A percentile compares a stretch with the other conserved stretches of the same genome.
phyloP scores from a whole-genome alignment of 352 stramenopile genomes.

The Lagenidium giganteum region DNA sequence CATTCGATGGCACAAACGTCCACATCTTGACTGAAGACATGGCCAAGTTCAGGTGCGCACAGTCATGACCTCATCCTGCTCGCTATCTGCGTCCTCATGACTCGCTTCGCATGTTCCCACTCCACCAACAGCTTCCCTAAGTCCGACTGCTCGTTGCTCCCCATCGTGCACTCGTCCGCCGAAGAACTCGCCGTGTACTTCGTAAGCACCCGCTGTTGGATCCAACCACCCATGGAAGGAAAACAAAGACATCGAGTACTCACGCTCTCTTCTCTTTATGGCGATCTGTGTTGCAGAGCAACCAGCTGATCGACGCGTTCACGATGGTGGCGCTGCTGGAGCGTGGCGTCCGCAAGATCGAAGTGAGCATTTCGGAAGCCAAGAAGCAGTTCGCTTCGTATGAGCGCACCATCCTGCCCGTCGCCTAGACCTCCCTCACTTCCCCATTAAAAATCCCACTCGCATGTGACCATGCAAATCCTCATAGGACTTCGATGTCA shows the following conservation, averaged over 20 bases:
- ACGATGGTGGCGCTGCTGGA: slow-evolving; percentile 70
- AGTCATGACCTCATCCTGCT: too few species aligned
- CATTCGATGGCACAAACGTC: slow-evolving; percentile 84
- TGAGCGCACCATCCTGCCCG: slow-evolving; percentile 58
- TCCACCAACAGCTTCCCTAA: slow-evolving; percentile 80
- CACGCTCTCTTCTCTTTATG: background rate
- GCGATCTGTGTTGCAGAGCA: slow-evolving; percentile 41
- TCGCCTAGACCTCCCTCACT: slow-evolving; percentile 15
- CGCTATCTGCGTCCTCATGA: too few species aligned
- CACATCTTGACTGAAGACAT: slow-evolving; percentile 93
- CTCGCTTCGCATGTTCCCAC: background rate
- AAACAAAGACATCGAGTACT: too few species aligned
- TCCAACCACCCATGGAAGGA: too few species aligned
- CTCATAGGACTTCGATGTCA: too few species aligned
- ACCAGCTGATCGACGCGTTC: slow-evolving; percentile 83
- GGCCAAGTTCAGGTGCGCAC: slow-evolving; percentile 81
- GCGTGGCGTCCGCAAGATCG: slow-evolving; percentile 83
- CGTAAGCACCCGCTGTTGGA: slow-evolving; percentile 31
- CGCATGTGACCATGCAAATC: too few species aligned
- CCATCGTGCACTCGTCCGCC: slow-evolving; percentile 95
- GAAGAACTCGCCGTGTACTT: slow-evolving; percentile 97
- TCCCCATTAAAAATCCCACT: background rate
- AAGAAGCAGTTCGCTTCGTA: slow-evolving; percentile 87
- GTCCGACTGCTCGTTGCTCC: slow-evolving; percentile 93
- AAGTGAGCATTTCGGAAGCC: slow-evolving; percentile 93